These are phyloP conservation scores for Discostella stelligeroides DNA, from an alignment of 108 stramenopile genomes.

Conservation along the genomic window DNA sequence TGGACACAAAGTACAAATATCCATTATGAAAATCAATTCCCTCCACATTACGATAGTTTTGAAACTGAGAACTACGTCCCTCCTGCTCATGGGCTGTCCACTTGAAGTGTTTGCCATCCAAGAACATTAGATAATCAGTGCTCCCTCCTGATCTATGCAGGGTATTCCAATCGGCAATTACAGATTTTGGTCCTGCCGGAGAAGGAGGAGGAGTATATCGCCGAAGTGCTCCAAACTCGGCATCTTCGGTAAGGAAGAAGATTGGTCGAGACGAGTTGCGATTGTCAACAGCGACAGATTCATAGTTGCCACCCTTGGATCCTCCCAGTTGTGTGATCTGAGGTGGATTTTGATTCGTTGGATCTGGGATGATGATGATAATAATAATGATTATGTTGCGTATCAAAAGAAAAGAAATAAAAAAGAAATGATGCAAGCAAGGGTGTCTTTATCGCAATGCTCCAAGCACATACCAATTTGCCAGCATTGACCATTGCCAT, in stretches of 20 bases:
- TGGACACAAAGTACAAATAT: conserved; percentile 47
- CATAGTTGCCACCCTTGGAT: conserved; percentile 14
- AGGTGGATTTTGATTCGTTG: not conserved
- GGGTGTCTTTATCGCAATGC: no score
- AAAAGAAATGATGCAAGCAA: not conserved
- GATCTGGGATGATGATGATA: conserved; percentile 3
- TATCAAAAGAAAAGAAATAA: not conserved
- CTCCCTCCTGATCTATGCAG: not conserved
- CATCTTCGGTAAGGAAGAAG: conserved; percentile 26
- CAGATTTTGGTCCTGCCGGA: not conserved
- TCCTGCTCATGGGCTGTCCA: conserved; percentile 4
- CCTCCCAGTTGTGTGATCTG: conserved; percentile 12
- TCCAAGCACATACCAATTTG: conserved; percentile 25
- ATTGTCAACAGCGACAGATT: conserved; percentile 25
- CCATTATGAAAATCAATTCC: conserved; percentile 43
- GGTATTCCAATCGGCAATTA: not conserved
- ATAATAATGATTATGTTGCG: not conserved
- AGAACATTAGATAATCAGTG: not conserved
- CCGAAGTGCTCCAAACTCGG: conserved; percentile 2
- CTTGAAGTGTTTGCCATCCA: not conserved
- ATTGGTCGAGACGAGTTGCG: not conserved
- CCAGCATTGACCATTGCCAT: conserved; percentile 17
- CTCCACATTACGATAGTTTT: conserved; percentile 28
- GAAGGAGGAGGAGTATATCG: not conserved
- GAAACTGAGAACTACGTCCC: conserved; percentile 1